These are phyloP conservation scores for Cochlearia excelsa DNA, from an alignment of 345 rosid genomes.

Conservation along the genomic window DNA sequence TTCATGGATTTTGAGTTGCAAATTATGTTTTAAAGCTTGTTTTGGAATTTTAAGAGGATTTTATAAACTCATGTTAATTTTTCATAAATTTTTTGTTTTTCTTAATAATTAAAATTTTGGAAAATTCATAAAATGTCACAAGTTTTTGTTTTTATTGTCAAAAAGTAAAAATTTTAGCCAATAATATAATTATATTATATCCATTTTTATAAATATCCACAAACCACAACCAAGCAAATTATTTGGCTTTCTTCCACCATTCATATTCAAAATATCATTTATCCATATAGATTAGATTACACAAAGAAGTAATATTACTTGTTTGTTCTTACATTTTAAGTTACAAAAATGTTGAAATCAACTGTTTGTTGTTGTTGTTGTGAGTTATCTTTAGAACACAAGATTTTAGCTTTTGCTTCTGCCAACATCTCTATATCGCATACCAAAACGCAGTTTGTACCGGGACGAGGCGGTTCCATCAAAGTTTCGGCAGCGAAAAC, in stretches of 20 bases:
- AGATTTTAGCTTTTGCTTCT: conserved; percentile 3
- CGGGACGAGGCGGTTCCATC: conserved; percentile 23
- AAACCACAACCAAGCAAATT: conserved; percentile 33
- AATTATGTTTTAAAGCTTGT: no score
- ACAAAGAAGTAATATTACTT: no score
- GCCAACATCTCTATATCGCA: conserved; percentile 1
- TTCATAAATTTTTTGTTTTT: no score
- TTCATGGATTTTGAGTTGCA: no score
- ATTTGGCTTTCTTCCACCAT: conserved; percentile 11
- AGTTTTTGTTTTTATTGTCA: no score
- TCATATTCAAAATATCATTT: conserved; percentile 8
- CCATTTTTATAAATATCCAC: conserved; percentile 26
- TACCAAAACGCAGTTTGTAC: conserved; percentile 3
- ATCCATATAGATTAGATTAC: not conserved
- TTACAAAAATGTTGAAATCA: conserved; percentile 31
- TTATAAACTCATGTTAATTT: no score
- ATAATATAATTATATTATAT: no score
- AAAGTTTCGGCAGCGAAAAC: conserved; percentile 43
- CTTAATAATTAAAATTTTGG: no score
- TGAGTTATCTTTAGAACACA: conserved; percentile 16
- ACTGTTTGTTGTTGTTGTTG: conserved; percentile 18
- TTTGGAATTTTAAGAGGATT: no score
- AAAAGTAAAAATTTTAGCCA: no score
- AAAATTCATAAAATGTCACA: no score
- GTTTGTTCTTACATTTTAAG: conserved; percentile 13